Evolutionary conservation across 495 filamentous ascomycete species (phyloP).

Genomic region (Corynascus novoguineensis): DNA sequence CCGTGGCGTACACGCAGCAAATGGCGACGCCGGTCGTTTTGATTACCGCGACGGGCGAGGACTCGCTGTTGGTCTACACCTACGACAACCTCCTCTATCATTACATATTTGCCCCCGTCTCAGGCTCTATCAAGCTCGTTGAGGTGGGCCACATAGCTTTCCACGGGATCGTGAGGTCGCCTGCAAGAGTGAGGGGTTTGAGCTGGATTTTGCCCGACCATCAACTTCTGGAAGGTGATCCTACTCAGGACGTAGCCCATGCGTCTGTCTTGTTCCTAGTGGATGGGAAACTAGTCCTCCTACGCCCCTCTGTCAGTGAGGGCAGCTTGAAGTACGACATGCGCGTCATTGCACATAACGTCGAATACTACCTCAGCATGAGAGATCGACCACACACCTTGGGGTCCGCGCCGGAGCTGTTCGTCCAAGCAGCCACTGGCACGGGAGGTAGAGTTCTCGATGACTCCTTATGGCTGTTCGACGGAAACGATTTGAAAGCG

Average conservation of each 20-base stretch:
- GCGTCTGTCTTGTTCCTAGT: slow-evolving; percentile 92
- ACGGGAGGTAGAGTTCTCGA: slow-evolving; percentile 52
- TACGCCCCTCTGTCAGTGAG: slow-evolving; percentile 74
- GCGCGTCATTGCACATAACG: slow-evolving; percentile 89
- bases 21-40: slow-evolving; percentile 80
- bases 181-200: slow-evolving; percentile 82
- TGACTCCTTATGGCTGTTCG: slow-evolving; percentile 93
- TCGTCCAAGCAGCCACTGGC: slow-evolving; percentile 22
- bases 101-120: slow-evolving; percentile 72
- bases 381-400: slow-evolving; percentile 64
- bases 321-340: slow-evolving; percentile 94
- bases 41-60: slow-evolving; percentile 80
- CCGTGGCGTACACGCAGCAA: slow-evolving; percentile 65
- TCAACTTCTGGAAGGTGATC: slow-evolving; percentile 86
- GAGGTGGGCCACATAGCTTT: slow-evolving; percentile 96
- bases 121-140: slow-evolving; percentile 65
- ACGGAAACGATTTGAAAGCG: slow-evolving; percentile 71
- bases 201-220: slow-evolving; percentile 95
- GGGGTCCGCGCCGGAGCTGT: slow-evolving; percentile 23
- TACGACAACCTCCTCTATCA: slow-evolving; percentile 95
- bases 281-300: slow-evolving; percentile 88
- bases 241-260: slow-evolving; percentile 90
- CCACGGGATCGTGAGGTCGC: slow-evolving; percentile 91
- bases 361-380: slow-evolving; percentile 91
- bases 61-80: slow-evolving; percentile 93